Base-by-base conservation (phyloP, 2,329 filamentous ascomycete species). In the Fusarium subtropicale region DNA sequence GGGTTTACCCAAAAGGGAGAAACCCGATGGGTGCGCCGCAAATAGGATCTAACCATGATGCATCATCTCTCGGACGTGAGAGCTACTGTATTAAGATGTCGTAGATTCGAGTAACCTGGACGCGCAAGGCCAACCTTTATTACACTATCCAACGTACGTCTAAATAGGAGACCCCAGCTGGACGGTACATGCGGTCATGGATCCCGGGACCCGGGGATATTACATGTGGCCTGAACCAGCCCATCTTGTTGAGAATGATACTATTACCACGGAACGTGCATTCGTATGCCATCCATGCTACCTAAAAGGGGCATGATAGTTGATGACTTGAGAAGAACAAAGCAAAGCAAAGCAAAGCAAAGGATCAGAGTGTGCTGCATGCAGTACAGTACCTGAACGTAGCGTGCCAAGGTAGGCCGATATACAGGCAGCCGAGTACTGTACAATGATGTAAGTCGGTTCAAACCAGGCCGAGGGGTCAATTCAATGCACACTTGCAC, bases 401-500 rank as follows among this genome's bases (percentile, higher is more conserved):
- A 61, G 47, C n/a, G 52, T 18, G 34, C 31, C 26, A 39, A 39
- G n/a, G 36, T 39, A 39, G 6, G 33, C 13, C 11, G 6, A 11
- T 38, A 39, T n/a, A n/a, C 18, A 38, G n/a, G 36, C 18, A 20
- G 36, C 36, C 20, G 36, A 38, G 31, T 39, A 36, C 48, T 52
- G 72, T 70, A 65, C 68, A 74, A 74, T 74, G 72, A 74, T 74
- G 71, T 73, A 74, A 73, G 71, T 73, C 53, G 50, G 58, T 57
- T 46, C 51, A 71, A 65, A 71, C 55, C 45, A 62, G 55, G 59
- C 62, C 57, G 65, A 64, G 64, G 52, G 66, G 55, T 56, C 63
- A 38, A 57, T 64, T 47, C 64, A 64, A 68, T 64, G 59, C 31
- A 18, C 52, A 36, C 44, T 31, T 11, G 10, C 42, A 45, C 26